Percentiles rank a stretch among this genome's conserved stretches.
These are phyloP conservation scores for Auricularia sp. DNA, from an alignment of 768 basidiomycete species.

Conservation along the genomic window DNA sequence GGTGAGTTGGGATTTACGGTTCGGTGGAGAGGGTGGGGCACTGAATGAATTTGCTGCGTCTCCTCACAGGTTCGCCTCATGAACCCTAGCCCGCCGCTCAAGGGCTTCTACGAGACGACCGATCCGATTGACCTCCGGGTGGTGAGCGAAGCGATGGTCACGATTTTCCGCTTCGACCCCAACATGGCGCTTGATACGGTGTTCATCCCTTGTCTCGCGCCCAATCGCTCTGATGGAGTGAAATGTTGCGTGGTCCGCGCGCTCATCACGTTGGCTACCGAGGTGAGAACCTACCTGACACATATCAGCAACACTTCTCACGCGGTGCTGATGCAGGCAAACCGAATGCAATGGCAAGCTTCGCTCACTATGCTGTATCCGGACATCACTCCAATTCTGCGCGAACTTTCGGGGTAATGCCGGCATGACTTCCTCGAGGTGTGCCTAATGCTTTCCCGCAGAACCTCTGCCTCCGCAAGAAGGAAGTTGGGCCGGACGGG, in stretches of 20 bases:
- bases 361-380: background rate
- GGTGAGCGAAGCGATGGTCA: constrained; percentile 63
- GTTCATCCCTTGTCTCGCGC: constrained; percentile 56
- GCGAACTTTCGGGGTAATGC: background rate
- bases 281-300: constrained; percentile 31
- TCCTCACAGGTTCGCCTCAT: constrained; percentile 12
- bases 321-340: background rate
- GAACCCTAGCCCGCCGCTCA: constrained; percentile 23
- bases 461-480: background rate
- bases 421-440: background rate
- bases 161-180: constrained; percentile 61
- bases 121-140: constrained; percentile 72
- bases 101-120: constrained; percentile 58
- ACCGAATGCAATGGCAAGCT: background rate
- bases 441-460: background rate
- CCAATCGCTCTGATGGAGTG: constrained; percentile 71
- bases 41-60: background rate
- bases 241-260: constrained; percentile 73
- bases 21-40: background rate
- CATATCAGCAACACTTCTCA: background rate
- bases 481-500: background rate
- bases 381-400: background rate
- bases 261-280: constrained; percentile 53
- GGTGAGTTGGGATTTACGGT: constrained; percentile 26
- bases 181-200: constrained; percentile 48